A percentile compares a stretch with the other conserved stretches of the same genome.
These are phyloP conservation scores for Aspergillus carbonarius DNA, from an alignment of 2,329 filamentous ascomycete species.

Conservation along the genomic window DNA sequence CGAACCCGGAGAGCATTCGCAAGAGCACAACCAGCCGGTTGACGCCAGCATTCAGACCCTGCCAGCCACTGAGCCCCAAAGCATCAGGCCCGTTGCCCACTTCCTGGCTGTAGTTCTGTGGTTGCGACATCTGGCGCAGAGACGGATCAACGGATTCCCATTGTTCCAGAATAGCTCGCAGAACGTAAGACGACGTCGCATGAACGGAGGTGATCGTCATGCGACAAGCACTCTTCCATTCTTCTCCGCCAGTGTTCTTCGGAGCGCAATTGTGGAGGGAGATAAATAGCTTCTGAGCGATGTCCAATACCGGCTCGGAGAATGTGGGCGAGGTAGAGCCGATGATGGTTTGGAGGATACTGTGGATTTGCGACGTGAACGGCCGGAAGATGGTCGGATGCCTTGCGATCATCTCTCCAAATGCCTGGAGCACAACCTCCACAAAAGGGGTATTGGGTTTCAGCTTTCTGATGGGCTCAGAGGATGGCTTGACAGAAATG, in stretches of 20 bases:
- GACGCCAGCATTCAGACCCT: slow-evolving; percentile 69
- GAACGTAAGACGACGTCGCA: slow-evolving; percentile 69
- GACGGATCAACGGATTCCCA: slow-evolving; percentile 68
- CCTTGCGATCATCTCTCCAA: slow-evolving; percentile 70
- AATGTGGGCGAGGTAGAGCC: slow-evolving; percentile 59
- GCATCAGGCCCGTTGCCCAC: slow-evolving; percentile 41
- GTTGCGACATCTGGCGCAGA: slow-evolving; percentile 31
- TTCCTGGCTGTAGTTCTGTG: slow-evolving; percentile 37
- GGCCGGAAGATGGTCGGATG: slow-evolving; percentile 83
- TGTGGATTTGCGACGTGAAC: slow-evolving; percentile 66
- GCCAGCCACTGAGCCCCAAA: slow-evolving; percentile 66
- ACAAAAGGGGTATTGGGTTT: slow-evolving; percentile 53
- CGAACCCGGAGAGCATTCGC: slow-evolving; percentile 61
- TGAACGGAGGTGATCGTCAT: slow-evolving; percentile 66
- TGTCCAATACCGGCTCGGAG: slow-evolving; percentile 54
- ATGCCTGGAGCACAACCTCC: slow-evolving; percentile 68
- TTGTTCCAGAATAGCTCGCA: slow-evolving; percentile 76
- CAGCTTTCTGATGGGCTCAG: slow-evolving; percentile 35
- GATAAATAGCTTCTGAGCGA: slow-evolving; percentile 65
- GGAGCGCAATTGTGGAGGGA: slow-evolving; percentile 77
- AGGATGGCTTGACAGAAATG: slow-evolving; percentile 48
- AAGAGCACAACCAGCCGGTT: slow-evolving; percentile 69
- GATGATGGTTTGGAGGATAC: slow-evolving; percentile 60
- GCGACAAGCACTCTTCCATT: slow-evolving; percentile 71
- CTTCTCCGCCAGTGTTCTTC: slow-evolving; percentile 72